Evolutionary conservation across 768 basidiomycete genomes (phyloP).

Genomic region (Agaricus sinodeliciosus): DNA sequence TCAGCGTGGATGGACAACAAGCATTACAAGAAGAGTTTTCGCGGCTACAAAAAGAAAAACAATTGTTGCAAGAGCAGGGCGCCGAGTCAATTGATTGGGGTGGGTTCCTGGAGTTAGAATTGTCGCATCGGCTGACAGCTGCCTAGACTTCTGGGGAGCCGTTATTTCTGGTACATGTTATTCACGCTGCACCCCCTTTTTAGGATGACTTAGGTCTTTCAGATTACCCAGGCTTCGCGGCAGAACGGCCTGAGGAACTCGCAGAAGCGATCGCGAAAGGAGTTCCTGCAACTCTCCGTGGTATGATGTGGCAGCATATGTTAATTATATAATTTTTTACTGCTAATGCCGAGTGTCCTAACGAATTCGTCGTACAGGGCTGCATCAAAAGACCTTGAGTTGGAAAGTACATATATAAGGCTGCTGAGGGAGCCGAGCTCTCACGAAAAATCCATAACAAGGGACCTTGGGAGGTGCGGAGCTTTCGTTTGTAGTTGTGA

Average conservation of each 20-base stretch:
- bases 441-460: constrained; percentile 91
- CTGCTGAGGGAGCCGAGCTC: constrained; percentile 78
- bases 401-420: constrained; percentile 78
- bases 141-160: constrained; percentile 85
- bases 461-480: constrained; percentile 79
- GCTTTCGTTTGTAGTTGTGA: constrained; percentile 6
- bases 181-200: neutral
- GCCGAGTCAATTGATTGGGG: constrained; percentile 70
- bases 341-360: constrained; percentile 3
- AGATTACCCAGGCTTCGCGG: constrained; percentile 89
- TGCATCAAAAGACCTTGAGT: constrained; percentile 84
- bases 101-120: constrained; percentile 26
- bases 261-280: constrained; percentile 89
- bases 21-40: constrained; percentile 75
- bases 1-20: constrained; percentile 50
- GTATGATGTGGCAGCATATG: constrained; percentile 98
- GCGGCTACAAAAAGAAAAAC: constrained; percentile 52
- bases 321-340: constrained; percentile 21
- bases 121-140: neutral
- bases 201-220: neutral
- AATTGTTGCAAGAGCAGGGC: constrained; percentile 28
- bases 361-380: constrained; percentile 44
- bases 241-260: constrained; percentile 68
- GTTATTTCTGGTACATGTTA: constrained; percentile 70
- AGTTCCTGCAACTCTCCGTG: constrained; percentile 80